Conservation (phyloP, 768 basidiomycete genomes). For the Dacryopinax spathularia region DNA sequence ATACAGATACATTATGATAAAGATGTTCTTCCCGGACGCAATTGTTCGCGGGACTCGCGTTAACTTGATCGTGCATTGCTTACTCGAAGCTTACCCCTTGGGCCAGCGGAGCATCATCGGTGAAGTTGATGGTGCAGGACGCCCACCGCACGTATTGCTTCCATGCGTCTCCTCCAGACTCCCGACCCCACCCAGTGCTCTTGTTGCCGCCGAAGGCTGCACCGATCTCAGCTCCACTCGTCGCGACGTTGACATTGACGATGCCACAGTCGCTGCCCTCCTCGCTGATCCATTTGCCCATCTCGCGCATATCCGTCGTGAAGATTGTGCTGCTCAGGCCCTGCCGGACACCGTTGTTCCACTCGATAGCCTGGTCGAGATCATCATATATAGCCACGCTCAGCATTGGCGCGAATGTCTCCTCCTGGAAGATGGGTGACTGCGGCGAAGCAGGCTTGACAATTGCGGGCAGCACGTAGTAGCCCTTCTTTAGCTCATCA, state of each 20-base stretch:
- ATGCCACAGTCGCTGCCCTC: conserved; percentile 83
- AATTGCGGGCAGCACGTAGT: conserved; percentile 83
- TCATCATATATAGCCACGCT: conserved; percentile 77
- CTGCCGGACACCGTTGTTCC: conserved; percentile 84
- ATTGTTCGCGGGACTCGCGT: background rate
- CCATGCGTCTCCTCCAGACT: conserved; percentile 98
- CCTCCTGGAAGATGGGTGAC: conserved; percentile 51
- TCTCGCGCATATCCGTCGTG: conserved; percentile 67
- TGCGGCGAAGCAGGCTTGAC: conserved; percentile 48
- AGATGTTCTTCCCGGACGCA: background rate
- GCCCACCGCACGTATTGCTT: conserved; percentile 82
- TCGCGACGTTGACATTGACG: conserved; percentile 69
- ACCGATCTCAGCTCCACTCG: conserved; percentile 58
- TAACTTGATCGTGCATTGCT: conserved; percentile 3
- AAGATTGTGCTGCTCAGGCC: conserved; percentile 86
- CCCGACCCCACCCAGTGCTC: conserved; percentile 66
- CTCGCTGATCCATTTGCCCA: conserved; percentile 88
- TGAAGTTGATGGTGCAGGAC: conserved; percentile 86
- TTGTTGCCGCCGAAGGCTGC: conserved; percentile 94
- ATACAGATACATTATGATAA: conserved; percentile 1
- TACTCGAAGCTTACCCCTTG: conserved; percentile 77
- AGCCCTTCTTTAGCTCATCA: conserved; percentile 45
- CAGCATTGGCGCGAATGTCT: conserved; percentile 81
- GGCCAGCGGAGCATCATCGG: conserved; percentile 73
- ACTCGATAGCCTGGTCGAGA: conserved; percentile 70